phyloP scores from a whole-genome alignment of 805 yeast genomes.

The Suhomyces pyralidae region DNA sequence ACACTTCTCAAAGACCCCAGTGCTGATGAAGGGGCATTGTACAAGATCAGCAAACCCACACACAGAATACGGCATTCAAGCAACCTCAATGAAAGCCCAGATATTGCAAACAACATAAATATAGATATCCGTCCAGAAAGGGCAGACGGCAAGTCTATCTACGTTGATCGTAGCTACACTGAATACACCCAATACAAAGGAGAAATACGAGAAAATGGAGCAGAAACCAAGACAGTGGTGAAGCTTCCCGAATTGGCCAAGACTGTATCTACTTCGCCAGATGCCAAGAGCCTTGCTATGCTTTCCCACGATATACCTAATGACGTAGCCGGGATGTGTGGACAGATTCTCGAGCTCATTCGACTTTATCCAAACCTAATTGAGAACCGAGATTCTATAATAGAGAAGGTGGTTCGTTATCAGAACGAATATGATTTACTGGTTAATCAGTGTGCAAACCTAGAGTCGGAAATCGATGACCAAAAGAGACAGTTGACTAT shows the following conservation, averaged over 20 bases:
- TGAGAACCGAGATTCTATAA: conserved; percentile 18
- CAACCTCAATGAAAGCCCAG: not conserved
- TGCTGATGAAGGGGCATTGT: conserved; percentile 48
- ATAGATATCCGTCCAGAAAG: conserved; percentile 40
- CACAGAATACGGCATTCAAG: not conserved
- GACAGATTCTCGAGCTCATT: conserved; percentile 35
- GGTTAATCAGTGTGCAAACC: conserved; percentile 37
- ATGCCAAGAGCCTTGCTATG: not conserved
- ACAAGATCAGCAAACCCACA: conserved; percentile 33
- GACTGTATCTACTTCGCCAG: not conserved
- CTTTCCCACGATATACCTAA: not conserved
- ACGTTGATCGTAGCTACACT: conserved; percentile 30
- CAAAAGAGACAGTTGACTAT: conserved; percentile 42
- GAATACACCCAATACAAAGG: conserved; percentile 17
- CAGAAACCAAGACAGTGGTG: conserved; percentile 26
- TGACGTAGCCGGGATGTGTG: conserved; percentile 27
- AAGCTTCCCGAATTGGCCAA: conserved; percentile 18
- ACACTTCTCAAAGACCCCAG: conserved; percentile 60
- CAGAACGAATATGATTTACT: conserved; percentile 37
- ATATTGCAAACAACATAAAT: not conserved
- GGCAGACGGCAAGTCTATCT: conserved; percentile 46
- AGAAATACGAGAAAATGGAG: conserved; percentile 12
- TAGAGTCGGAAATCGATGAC: conserved; percentile 41
- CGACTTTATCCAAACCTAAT: conserved; percentile 23
- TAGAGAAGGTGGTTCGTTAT: conserved; percentile 33